A percentile compares a stretch with the other conserved stretches of the same genome.
Evolutionary conservation across 805 yeast species (phyloP).

Genomic region (Diddensiella transvaalensis): DNA sequence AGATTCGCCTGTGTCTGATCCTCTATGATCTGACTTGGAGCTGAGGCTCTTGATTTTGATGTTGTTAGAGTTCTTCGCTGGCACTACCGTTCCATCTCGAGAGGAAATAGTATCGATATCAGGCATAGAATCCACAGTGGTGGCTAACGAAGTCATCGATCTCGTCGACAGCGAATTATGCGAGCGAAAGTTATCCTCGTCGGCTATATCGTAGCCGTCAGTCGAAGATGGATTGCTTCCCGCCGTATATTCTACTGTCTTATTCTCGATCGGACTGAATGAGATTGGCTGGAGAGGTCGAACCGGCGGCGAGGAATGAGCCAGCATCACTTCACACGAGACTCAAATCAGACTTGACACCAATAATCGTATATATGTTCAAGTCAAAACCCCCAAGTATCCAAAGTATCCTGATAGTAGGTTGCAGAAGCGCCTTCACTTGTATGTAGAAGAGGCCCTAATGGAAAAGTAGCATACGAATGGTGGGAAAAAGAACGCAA

Average conservation of each 20-base stretch:
- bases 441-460: too few species aligned
- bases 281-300: not conserved
- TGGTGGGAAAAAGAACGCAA: not conserved
- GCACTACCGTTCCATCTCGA: not conserved
- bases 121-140: constrained; percentile 19
- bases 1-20: not conserved
- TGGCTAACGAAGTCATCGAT: constrained; percentile 24
- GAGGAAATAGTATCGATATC: not conserved
- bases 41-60: not conserved
- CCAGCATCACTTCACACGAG: constrained; percentile 6
- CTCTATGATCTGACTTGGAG: not conserved
- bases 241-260: not conserved
- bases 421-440: too few species aligned
- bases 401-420: too few species aligned
- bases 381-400: too few species aligned
- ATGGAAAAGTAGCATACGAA: too few species aligned
- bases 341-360: not conserved
- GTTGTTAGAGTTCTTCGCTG: not conserved
- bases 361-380: too few species aligned
- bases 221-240: constrained; percentile 74
- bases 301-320: constrained; percentile 1
- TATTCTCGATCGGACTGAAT: not conserved
- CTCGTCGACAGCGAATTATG: constrained; percentile 12
- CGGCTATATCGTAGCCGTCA: constrained; percentile 75
- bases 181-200: constrained; percentile 50